Evolutionary conservation across 2,329 filamentous ascomycete genomes (phyloP), one percentile per base, ranked within the genome.

Genomic region (Aspergillus niger): DNA sequence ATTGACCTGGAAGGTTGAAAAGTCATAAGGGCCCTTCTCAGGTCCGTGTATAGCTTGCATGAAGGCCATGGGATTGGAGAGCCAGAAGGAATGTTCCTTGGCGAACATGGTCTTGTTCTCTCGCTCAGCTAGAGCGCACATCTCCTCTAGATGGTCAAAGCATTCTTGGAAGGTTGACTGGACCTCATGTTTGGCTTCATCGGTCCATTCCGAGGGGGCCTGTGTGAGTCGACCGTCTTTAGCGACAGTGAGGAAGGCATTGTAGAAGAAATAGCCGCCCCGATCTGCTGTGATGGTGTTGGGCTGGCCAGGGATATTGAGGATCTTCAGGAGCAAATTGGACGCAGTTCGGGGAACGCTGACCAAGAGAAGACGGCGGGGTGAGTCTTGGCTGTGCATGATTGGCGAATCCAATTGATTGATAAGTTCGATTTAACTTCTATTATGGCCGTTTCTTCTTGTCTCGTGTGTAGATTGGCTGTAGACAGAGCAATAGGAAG

Each of bases 41-140:
- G 30, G 22, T 3, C 64, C 64, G 24, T 52, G 56, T 24, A 54
- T 49, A 24, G 55, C 65, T 51, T 63, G 62, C 43, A 55, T 56
- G 54, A 68, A 65, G 36, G 61, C 59, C 39, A 59, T 62, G 7
- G 70, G 70, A 22, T 70, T 66, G 13, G 51, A 64, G 48, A 75
- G 30, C 65, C 67, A 74, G 54, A 68, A 67, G 32, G 70, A 66
- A 39, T 78, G 76, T 56, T 79, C 76, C 58, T 78, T 78, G 39
- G 72, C 65, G 53, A 77, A 75, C 13, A 73, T 62, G 24, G 66
- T 65, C 52, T 74, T 74, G 41, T 65, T 63, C 17, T 70, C 58
- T 2, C 58, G 48, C 39, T 67, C 56, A 2, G 75, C 74, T 2
- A 55, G 47, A 0, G 59, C 39, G 4, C 69, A 56, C 32, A 60